A percentile compares a stretch with the other conserved stretches of the same genome.
Evolutionary conservation across 805 yeast genomes (phyloP).

Genomic region (Lachancea thermotolerans): DNA sequence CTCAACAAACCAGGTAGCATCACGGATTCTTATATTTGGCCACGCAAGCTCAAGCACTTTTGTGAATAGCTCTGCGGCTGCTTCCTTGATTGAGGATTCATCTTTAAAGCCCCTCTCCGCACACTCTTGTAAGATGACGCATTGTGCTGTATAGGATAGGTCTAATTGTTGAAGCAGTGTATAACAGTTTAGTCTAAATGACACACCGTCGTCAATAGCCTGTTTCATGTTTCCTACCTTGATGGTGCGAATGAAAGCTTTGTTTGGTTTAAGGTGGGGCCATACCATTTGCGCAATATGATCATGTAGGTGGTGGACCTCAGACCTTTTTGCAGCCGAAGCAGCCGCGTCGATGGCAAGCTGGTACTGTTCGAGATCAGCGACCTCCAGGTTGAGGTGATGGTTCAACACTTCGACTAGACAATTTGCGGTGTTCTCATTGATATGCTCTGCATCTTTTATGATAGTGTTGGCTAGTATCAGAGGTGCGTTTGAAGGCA

Average conservation of each 20-base stretch:
- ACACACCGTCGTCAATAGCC: constrained; percentile 18
- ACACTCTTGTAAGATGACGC: constrained; percentile 2
- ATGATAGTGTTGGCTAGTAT: background rate
- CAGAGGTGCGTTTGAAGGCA: background rate
- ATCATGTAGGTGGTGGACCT: constrained; percentile 1
- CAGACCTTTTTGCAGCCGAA: constrained; percentile 1
- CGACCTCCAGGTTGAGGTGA: background rate
- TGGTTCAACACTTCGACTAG: background rate
- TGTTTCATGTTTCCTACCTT: constrained; percentile 32
- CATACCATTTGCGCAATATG: constrained; percentile 6
- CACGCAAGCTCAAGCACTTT: background rate
- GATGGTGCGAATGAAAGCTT: constrained; percentile 20
- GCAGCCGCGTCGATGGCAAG: background rate
- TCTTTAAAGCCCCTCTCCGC: constrained; percentile 8
- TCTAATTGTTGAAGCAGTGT: constrained; percentile 4
- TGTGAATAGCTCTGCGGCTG: background rate
- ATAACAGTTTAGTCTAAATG: constrained; percentile 5
- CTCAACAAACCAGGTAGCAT: constrained; percentile 4
- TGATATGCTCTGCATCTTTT: background rate
- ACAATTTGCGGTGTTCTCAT: background rate
- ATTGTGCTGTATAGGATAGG: background rate
- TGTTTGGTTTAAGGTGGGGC: constrained; percentile 21
- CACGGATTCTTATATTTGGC: constrained; percentile 6
- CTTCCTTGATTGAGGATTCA: constrained; percentile 3
- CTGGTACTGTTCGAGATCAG: background rate